phyloP scores from a whole-genome alignment of 441 rosid genomes.

The Euphorbia celastroides region DNA sequence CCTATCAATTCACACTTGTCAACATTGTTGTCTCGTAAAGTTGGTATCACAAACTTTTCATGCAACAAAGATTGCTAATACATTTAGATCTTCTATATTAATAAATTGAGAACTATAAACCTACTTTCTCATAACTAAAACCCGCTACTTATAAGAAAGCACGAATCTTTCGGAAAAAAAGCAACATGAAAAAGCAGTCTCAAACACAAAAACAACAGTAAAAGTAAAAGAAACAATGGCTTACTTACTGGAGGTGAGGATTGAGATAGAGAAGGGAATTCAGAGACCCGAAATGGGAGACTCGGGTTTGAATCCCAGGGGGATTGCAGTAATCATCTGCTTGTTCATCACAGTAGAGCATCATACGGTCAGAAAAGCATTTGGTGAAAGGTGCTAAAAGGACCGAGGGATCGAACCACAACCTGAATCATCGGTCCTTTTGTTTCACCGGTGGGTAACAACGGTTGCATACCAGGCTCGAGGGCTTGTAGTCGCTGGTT shows the following conservation, averaged over 20 bases:
- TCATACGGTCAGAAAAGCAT: conserved; percentile 77
- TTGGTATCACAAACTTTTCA: too few relatives aligned
- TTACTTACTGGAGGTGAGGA: conserved; percentile 71
- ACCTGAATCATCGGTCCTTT: conserved; percentile 73
- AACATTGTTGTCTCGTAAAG: too few relatives aligned
- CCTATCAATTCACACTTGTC: too few relatives aligned
- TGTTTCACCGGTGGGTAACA: conserved; percentile 46
- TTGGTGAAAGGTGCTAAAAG: conserved; percentile 58
- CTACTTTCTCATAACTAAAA: too few relatives aligned
- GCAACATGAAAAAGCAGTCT: too few relatives aligned
- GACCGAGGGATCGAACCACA: conserved; percentile 77
- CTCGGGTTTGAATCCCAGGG: conserved; percentile 70
- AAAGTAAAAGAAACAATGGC: conserved; percentile 12
- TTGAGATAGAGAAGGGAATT: conserved; percentile 61
- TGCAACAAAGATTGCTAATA: too few relatives aligned
- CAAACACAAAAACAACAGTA: too few relatives aligned
- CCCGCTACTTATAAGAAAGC: too few relatives aligned
- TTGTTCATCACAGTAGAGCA: conserved; percentile 46
- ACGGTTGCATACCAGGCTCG: conserved; percentile 45
- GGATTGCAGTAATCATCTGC: conserved; percentile 69
- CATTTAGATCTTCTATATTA: too few relatives aligned
- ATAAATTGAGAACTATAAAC: too few relatives aligned
- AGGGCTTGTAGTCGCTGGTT: conserved; percentile 47
- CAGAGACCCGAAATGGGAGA: conserved; percentile 61
- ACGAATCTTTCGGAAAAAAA: too few relatives aligned